Base-by-base conservation (phyloP, 306 rosid genomes). In the Gastrolobium villosum region DNA sequence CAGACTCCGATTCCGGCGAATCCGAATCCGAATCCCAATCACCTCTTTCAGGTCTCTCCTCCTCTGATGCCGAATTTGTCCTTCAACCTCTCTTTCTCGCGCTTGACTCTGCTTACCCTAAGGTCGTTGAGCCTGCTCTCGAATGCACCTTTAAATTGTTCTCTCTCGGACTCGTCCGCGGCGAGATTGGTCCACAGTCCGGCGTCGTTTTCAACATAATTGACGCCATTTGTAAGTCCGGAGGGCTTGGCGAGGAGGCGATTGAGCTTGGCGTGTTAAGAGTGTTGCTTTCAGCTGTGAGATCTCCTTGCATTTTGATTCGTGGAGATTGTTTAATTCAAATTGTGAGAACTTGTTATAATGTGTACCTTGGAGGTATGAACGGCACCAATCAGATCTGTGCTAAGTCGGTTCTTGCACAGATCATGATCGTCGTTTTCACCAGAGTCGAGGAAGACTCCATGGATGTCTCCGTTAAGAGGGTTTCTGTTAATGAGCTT, bases 371-470 rank as follows among this genome's bases (percentile, higher is more conserved):
- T n/a, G 97, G 98, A 2, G 99, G 99, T 6, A 80, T 88, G n/a
- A 96, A 84, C 56, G 98, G 97, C 2, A 96, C 98, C 66, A 93
- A 93, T 85, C 98, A 96, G 97, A 96, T 96, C 96, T 96, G 96
- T 77, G 99, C 98, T 20, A 96, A 96, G 89, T 90, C 99, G 10
- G 99, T 96, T 77, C 89, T 96, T 53, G 98, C 96, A 46, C 99
- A 96, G 90, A 91, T 96, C 62, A 91, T 93, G 92, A 92, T 86
- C 57, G 84, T 90, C 60, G 93, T 93, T 52, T 96, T 91, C 83
- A 72, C 89, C 67, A 86, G 99, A 80, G 87, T 89, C 20, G 96
- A 96, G 79, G 91, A 90, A 41, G 98, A 93, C 79, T 90, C 91
- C 31, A 77, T 91, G 90, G 88, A 81, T 80, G 87, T 81, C 50